phyloP scores from a whole-genome alignment of 768 basidiomycete species.

The Termitomyces bulborhizus region DNA sequence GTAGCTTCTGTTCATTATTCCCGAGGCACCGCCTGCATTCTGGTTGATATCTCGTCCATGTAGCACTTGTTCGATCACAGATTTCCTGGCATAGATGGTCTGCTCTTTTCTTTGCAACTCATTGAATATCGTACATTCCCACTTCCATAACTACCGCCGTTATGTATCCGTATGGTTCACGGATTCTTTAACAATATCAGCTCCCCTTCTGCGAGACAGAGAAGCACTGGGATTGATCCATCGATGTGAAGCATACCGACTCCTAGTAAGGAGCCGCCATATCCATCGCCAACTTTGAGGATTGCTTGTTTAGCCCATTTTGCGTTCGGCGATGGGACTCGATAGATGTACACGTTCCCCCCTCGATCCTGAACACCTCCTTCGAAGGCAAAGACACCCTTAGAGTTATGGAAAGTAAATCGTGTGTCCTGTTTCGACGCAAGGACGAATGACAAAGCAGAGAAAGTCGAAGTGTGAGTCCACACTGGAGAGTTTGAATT shows the following conservation, averaged over 20 bases:
- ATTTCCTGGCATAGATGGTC: conserved; percentile 18
- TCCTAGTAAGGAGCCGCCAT: conserved; percentile 72
- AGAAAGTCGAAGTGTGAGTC: conserved; percentile 79
- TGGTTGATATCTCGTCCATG: conserved; percentile 22
- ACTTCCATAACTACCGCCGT: conserved; percentile 4
- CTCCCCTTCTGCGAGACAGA: conserved; percentile 75
- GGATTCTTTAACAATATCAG: conserved; percentile 50
- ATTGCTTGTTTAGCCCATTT: conserved; percentile 77
- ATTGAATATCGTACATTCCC: conserved; percentile 14
- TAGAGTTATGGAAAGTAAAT: conserved; percentile 71
- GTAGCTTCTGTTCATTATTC: conserved; percentile 18
- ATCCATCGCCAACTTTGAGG: conserved; percentile 64
- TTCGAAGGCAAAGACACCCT: conserved; percentile 78
- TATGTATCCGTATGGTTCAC: conserved; percentile 8
- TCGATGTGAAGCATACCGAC: conserved; percentile 45
- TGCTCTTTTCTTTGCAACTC: conserved; percentile 9
- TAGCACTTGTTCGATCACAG: conserved; percentile 22
- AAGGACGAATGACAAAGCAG: conserved; percentile 89
- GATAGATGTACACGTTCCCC: conserved; percentile 86
- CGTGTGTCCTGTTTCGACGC: conserved; percentile 88
- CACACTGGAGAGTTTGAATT: conserved; percentile 34
- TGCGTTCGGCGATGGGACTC: conserved; percentile 41
- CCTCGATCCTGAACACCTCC: conserved; percentile 60
- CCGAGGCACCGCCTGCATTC: conserved; percentile 18
- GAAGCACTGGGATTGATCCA: conserved; percentile 34